Evolutionary conservation across 129 eudicot species (phyloP), one percentile per base, ranked within the genome.

Genomic region (Chrysanthemum seticuspe): DNA sequence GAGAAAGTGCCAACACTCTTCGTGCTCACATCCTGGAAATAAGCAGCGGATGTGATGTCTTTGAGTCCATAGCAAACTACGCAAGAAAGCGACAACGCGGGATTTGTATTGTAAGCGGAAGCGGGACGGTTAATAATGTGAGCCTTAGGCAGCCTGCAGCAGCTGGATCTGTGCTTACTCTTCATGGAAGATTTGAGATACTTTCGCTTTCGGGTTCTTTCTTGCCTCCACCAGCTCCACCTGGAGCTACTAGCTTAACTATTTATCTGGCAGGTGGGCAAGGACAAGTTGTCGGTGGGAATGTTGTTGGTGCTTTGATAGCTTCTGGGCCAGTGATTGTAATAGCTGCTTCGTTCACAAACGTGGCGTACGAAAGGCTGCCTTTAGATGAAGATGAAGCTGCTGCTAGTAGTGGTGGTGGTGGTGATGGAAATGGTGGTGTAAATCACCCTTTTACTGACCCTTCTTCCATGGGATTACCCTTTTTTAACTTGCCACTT

Each of bases 221-320:
- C 62, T 72, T 90, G 60, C 96, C 96, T 0, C 96, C 96, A 8
- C 96, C 96, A 11, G 96, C 96, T 1, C 96, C 96, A 0, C 93
- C 96, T 2, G 96, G 96, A 4, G 93, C 96, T 2, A 90, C 96
- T 2, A 90, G 96, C 27, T 65, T 90, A 71, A 85, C 90, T 25
- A 81, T 90, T n/a, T 90, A 90, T 66, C 61, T 90, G 49, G 96
- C 96, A 1, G 93, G 96, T 13, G 96, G 96, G 12, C 96, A 90
- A 81, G 95, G 91, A 0, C 94, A 87, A 52, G 94, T 87, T 48
- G 91, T 87, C 2, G 94, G 91, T 49, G 94, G 97, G 25, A 85
- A 83, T 73, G 97, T 85, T 5, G 89, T 85, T 52, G 96, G 96
- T 3, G 86, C 91, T 10, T 36, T 91, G 72, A 85, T 91, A 27